A percentile compares a stretch with the other conserved stretches of the same genome.
Conservation (phyloP, 2,329 filamentous ascomycete species). For the Fusarium keratoplasticum region DNA sequence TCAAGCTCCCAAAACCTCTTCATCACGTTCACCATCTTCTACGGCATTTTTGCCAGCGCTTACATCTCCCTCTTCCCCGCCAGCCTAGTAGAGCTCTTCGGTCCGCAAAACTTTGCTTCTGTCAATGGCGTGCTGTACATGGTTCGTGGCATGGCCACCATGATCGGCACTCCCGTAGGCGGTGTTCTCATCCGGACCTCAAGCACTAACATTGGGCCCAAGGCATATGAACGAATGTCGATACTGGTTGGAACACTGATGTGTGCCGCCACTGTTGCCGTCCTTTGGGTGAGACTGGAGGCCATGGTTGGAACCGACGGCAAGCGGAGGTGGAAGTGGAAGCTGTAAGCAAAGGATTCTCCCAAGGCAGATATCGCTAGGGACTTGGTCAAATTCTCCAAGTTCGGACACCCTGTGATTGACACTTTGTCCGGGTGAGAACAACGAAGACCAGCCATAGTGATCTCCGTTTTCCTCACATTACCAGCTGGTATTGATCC, state of each 20-base stretch:
- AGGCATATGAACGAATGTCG: background rate
- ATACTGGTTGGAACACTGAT: background rate
- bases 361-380: background rate
- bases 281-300: constrained; percentile 4
- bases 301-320: constrained; percentile 8
- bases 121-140: background rate
- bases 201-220: background rate
- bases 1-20: background rate
- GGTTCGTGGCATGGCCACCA: background rate
- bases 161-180: background rate
- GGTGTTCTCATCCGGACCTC: background rate
- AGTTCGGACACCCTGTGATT: background rate
- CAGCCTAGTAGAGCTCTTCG: background rate
- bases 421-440: background rate
- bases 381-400: background rate
- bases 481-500: background rate
- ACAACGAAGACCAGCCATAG: background rate
- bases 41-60: background rate
- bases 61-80: background rate
- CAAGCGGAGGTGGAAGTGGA: constrained; percentile 8
- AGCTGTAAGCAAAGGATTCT: background rate
- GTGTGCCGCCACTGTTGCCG: background rate
- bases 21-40: background rate
- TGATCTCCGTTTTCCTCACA: background rate
- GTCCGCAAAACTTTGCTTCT: background rate